Percentiles rank a stretch among this genome's conserved stretches.
phyloP scores from a whole-genome alignment of 2,329 filamentous ascomycete species.

The Plectosphaerella cucumerina region DNA sequence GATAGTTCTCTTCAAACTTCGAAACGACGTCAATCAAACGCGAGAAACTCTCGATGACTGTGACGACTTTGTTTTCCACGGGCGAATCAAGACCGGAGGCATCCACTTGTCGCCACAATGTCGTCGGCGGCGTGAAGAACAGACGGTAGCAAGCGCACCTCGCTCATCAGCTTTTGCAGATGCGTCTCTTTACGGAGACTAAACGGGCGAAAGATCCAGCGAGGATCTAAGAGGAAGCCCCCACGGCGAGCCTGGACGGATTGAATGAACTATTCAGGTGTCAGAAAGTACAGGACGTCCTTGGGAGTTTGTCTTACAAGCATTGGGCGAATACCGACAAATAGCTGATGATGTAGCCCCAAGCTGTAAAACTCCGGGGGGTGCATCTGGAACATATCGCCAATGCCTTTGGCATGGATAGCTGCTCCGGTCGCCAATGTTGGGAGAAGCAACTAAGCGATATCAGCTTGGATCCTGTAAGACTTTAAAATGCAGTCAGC shows the following conservation, averaged over 20 bases:
- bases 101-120: constrained; percentile 1
- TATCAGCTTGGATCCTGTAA: background rate
- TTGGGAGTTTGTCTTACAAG: constrained; percentile 20
- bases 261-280: constrained; percentile 21
- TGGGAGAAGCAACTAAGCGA: constrained; percentile 23
- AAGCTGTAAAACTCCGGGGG: constrained; percentile 22
- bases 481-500: background rate
- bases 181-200: constrained; percentile 15
- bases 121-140: constrained; percentile 17
- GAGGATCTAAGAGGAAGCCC: constrained; percentile 22
- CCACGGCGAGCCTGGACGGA: constrained; percentile 20
- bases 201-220: constrained; percentile 28
- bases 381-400: constrained; percentile 25
- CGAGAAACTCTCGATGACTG: no score
- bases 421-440: constrained; percentile 17
- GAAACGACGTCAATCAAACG: background rate
- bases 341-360: constrained; percentile 30
- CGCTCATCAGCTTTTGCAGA: constrained; percentile 27
- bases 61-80: background rate
- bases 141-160: constrained; percentile 21
- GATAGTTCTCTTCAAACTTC: constrained; percentile 8
- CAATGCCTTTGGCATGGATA: constrained; percentile 29
- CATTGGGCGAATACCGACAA: constrained; percentile 32
- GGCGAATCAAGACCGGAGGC: background rate
- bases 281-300: background rate